Base-by-base conservation (phyloP, 2,329 filamentous ascomycete genomes). In the Sphaerulina musiva region DNA sequence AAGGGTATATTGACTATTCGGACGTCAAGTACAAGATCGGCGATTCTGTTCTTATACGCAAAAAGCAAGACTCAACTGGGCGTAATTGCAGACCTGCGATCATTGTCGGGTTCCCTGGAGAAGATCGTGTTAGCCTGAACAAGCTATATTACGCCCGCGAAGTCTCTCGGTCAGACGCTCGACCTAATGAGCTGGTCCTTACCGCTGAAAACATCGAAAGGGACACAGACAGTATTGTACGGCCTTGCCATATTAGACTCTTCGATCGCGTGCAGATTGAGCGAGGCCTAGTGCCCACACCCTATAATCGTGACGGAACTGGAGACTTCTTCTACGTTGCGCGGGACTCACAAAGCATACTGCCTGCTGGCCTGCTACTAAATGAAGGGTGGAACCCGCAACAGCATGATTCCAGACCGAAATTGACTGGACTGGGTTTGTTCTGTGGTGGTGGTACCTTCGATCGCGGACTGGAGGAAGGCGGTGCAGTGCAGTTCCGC, bases 381-480 rank as follows among this genome's bases (percentile, higher is more conserved):
- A 53, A 55, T 57, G 65, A 14, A 75, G 74, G 54, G 73, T 87
- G 56, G 53, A 46, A 44, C 46, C 54, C 44, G 10, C 31, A 14
- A n/a, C 7, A 29, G 2, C 4, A 8, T 10, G 7, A 31, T 2
- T 14, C 38, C 3, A 10, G 46, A 3, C 38, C 34, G 9, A 61
- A 58, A 14, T 47, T 68, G 3, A 55, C 31, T 43, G 85, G 84
- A 0, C 70, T 92, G 3, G 86, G 89, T 58, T 72, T 93, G 0
- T 95, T 89, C 63, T 89, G 85, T 60, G 89, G 89, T 0, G 84
- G 85, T 14, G 88, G 89, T 0, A 89, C 85, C 49, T 82, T 93
- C 48, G 88, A 87, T 4, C 78, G 86, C 31, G 88, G 87, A 0
- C 73, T 95, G 0, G 87, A 90, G 67, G 86, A 90, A 50, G 81